Percentiles rank a stretch among this genome's conserved stretches.
Conservation (phyloP, 2,329 filamentous ascomycete species). For the Tolypocladium guangdongense region DNA sequence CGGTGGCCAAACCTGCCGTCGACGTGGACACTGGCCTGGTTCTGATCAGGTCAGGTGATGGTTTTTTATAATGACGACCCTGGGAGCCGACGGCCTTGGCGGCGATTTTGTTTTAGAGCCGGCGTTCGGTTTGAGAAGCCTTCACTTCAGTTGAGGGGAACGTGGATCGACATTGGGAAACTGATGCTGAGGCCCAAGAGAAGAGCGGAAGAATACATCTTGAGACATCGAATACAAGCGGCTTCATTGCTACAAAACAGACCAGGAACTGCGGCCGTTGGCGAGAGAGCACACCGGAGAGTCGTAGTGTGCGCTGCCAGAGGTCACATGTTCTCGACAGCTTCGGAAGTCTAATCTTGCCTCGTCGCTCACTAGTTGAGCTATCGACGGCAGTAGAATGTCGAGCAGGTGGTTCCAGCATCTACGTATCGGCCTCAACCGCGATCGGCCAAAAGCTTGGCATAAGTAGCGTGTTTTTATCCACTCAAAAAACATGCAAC, state of each 20-base stretch:
- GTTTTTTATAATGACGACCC: background rate
- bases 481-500: background rate
- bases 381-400: background rate
- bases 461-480: background rate
- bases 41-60: conserved; percentile 37
- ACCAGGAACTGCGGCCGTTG: background rate
- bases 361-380: background rate
- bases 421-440: background rate
- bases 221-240: background rate
- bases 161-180: background rate
- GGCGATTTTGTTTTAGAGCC: background rate
- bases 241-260: background rate
- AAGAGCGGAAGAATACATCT: background rate
- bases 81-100: background rate
- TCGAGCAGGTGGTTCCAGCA: background rate
- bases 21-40: conserved; percentile 92
- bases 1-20: conserved; percentile 85
- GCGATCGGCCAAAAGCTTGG: background rate
- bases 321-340: background rate
- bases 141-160: background rate
- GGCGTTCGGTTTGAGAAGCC: background rate
- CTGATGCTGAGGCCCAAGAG: background rate
- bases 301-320: background rate
- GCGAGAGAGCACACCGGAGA: background rate
- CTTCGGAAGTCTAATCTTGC: background rate